Conservation (phyloP, 441 rosid genomes). For the Bruguiera hainesii region DNA sequence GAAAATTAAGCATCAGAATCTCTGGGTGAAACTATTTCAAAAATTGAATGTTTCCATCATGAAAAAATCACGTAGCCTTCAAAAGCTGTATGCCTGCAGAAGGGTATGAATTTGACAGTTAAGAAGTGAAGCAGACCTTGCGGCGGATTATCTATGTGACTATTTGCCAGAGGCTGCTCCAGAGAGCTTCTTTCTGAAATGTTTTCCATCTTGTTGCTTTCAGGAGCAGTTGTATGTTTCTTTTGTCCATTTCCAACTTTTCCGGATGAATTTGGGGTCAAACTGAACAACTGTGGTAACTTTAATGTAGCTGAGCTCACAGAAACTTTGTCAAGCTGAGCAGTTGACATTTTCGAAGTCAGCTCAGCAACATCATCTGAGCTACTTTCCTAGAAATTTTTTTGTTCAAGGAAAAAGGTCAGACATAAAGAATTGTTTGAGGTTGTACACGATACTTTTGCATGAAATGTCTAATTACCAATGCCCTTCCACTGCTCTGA, state of each 20-base stretch:
- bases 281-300: constrained; percentile 91
- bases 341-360: constrained; percentile 62
- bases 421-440: constrained; percentile 2
- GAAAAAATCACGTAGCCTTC: constrained; percentile 11
- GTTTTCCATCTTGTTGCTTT: constrained; percentile 59
- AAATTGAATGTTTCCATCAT: neutral
- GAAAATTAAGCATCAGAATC: constrained; percentile 22
- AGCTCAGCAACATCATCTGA: constrained; percentile 66
- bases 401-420: constrained; percentile 17
- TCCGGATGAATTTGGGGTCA: constrained; percentile 88
- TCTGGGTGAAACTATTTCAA: constrained; percentile 13
- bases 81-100: constrained; percentile 2
- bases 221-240: constrained; percentile 55
- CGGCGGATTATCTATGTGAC: constrained; percentile 45
- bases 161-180: constrained; percentile 53
- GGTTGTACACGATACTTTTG: neutral
- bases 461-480: constrained; percentile 10
- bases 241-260: constrained; percentile 77
- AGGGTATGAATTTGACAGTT: constrained; percentile 7
- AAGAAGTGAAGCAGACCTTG: constrained; percentile 56
- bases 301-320: constrained; percentile 75
- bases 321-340: constrained; percentile 82
- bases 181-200: constrained; percentile 54
- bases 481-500: constrained; percentile 72
- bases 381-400: constrained; percentile 56